Base-by-base conservation (phyloP, 208 protist genomes). In the Trypanosoma congolense region DNA sequence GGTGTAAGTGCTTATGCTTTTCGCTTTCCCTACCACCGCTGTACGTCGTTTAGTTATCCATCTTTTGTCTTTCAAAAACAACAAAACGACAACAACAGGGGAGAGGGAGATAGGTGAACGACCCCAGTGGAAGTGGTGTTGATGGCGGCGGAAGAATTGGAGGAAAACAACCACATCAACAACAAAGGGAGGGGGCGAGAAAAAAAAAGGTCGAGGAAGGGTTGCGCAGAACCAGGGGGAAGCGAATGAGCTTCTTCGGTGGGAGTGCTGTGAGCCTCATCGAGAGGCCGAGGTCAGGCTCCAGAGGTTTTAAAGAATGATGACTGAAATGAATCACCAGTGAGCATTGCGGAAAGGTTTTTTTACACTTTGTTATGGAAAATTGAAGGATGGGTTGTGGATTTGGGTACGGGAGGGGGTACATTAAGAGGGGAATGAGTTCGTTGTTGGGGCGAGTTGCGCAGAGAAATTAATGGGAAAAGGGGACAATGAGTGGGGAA, bases 81-180 rank as follows among this genome's bases (percentile, higher is more conserved):
- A 61, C 18, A 35, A 25, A 45, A 48, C 35, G 44, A 51, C 14
- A 18, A 43, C 57, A 31, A 38, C n/a, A 46, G 21, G 22, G 25
- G 19, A 26, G 26, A 56, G 38, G 30, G 29, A 26, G 19, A 29
- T 33, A 31, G 40, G 58, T n/a, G n/a, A n/a, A n/a, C n/a, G n/a
- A n/a, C n/a, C n/a, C n/a, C n/a, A n/a, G n/a, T n/a, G n/a, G n/a
- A n/a, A n/a, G n/a, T n/a, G n/a, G n/a, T n/a, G n/a, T n/a, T n/a
- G n/a, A n/a, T n/a, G n/a, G n/a, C n/a, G n/a, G n/a, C n/a, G 44
- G 19, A 21, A 50, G 25, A 40, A 3, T 1, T 16, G 29, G 12
- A 42, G 47, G 41, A 30, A 63, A 47, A 31, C 25, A 24, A 36
- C 29, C 58, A 33, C 36, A 63, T 50, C 26, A 42, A 54, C 18